Evolutionary conservation across 129 eudicot species (phyloP), one percentile per base, ranked within the genome.

Genomic region (Escallonia herrerae): DNA sequence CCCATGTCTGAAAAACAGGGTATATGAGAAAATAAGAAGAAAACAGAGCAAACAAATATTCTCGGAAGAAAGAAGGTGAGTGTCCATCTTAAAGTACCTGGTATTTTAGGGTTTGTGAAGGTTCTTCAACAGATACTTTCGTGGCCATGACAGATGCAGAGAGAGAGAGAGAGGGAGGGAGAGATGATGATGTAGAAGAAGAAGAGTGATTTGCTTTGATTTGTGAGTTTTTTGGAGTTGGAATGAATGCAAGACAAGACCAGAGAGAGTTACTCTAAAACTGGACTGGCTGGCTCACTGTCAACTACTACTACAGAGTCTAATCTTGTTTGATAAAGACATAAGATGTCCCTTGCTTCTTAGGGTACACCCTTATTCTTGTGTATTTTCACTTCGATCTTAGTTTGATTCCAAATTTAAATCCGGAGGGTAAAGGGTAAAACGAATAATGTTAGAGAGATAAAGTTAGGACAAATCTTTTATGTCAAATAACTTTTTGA

Each of bases 1-100:
- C 76, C 91, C 94, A 91, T 62, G 87, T 82, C 95, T 91, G 73
- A 7, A 50, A 62, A 45, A 13, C 53, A 50, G 40, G n/a, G 37
- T 12, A 33, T 5, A 46, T 6, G 7, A 51, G 58, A 65, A 44
- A 66, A 63, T 43, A 60, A 14, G 76, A 76, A 63, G 45, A 37
- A 60, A 41, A 64, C n/a, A 6, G 41, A 15, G 37, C 15, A 49
- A 2, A 60, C 9, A 7, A 37, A 48, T 12, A 43, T 7, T 42
- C 0, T 33, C 9, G 4, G 39, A 45, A 58, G 53, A 56, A 14
- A 10, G 8, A 15, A 7, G 5, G 51, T 33, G 44, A 9, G 44
- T 63, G 15, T 15, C 33, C 33, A 22, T 22, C 0, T 22, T 22
- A 22, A 22, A 22, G 33, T 22, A 22, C 33, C 33, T 22, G 33